Evolutionary conservation across 2,329 filamentous ascomycete species (phyloP).

Genomic region (Verticillium dahliae): DNA sequence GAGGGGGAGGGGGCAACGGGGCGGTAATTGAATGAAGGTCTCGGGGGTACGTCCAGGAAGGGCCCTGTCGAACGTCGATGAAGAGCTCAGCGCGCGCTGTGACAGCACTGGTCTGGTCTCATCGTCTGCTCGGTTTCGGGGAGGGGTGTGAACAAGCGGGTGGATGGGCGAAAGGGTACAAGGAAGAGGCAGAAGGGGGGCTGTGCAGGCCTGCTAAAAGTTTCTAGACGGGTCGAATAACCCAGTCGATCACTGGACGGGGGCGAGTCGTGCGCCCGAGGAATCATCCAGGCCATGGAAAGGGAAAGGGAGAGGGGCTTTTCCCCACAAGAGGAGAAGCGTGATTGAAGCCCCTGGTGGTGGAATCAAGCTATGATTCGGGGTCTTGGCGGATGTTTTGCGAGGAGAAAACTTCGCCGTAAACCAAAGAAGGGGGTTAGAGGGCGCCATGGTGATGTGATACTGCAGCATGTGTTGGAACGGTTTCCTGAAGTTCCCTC

Average conservation of each 20-base stretch:
- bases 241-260: not conserved
- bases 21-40: not conserved
- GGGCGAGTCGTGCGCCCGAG: not conserved
- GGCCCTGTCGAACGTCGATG: not conserved
- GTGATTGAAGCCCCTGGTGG: not conserved
- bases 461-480: not conserved
- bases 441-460: not conserved
- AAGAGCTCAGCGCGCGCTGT: not conserved
- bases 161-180: not conserved
- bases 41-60: not conserved
- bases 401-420: not conserved
- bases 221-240: not conserved
- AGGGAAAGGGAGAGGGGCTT: not conserved
- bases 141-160: not conserved
- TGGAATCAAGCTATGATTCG: not conserved
- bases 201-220: not conserved
- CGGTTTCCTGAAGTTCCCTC: not conserved
- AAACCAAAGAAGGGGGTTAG: not conserved
- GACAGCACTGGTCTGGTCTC: not conserved
- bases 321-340: not conserved
- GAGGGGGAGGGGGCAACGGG: not conserved
- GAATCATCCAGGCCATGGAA: not conserved
- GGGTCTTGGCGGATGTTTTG: not conserved
- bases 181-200: not conserved
- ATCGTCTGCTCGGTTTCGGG: not conserved